Percentiles rank a stretch among this genome's conserved stretches.
Conservation (phyloP, 2,329 filamentous ascomycete species). For the Monilinia laxa region DNA sequence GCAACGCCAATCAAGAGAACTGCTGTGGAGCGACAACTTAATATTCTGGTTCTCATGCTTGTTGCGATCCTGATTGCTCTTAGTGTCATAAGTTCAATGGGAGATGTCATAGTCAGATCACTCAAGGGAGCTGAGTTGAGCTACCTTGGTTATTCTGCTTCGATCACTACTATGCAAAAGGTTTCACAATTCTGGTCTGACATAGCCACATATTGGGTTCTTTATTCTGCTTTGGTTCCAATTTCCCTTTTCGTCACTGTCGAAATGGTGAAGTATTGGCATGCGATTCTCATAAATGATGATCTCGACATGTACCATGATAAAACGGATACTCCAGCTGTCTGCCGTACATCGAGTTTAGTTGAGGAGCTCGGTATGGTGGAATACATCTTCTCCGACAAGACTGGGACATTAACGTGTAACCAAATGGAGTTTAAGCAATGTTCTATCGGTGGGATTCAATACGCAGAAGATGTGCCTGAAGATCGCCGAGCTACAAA, state of each 20-base stretch:
- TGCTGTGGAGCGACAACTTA: slow-evolving; percentile 90
- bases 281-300: slow-evolving; percentile 95
- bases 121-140: slow-evolving; percentile 60
- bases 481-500: slow-evolving; percentile 82
- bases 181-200: slow-evolving; percentile 85
- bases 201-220: slow-evolving; percentile 96
- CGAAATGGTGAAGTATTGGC: slow-evolving; percentile 96
- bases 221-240: slow-evolving; percentile 94
- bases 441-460: slow-evolving; percentile 87
- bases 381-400: slow-evolving; percentile 98
- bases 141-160: slow-evolving; percentile 69
- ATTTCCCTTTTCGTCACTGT: slow-evolving; percentile 98
- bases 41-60: slow-evolving; percentile 87
- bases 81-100: slow-evolving; percentile 86
- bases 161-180: slow-evolving; percentile 54
- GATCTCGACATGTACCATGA: slow-evolving; percentile 98
- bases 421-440: slow-evolving; percentile 99
- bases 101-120: slow-evolving; percentile 78
- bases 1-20: slow-evolving; percentile 97
- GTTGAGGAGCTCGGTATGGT: slow-evolving; percentile 98
- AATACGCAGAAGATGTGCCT: slow-evolving; percentile 88
- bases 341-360: slow-evolving; percentile 91
- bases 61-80: slow-evolving; percentile 80
- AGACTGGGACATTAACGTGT: slow-evolving; percentile 95
- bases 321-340: slow-evolving; percentile 90